Conservation (phyloP, 192 early-diverging fungal species). For the Phlyctochytrium bullatum region DNA sequence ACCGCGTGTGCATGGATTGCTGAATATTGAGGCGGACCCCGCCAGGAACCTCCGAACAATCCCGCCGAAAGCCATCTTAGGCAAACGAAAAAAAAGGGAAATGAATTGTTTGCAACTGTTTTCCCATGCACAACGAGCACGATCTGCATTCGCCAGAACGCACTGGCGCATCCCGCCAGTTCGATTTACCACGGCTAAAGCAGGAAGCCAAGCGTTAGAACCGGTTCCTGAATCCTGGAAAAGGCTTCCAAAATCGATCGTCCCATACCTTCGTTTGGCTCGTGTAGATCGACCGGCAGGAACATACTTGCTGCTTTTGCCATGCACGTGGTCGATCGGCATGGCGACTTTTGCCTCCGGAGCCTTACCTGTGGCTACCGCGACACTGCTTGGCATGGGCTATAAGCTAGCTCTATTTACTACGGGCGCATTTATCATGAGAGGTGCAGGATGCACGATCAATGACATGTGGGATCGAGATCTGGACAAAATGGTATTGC, state of each 20-base stretch:
- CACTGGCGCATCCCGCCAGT: no score
- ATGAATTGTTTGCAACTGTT: not conserved
- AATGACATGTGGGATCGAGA: conserved; percentile 97
- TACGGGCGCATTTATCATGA: conserved; percentile 84
- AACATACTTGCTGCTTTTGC: conserved; percentile 88
- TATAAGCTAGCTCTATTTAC: conserved; percentile 79
- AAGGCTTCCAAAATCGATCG: not conserved
- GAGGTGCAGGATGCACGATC: conserved; percentile 94
- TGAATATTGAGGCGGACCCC: no score
- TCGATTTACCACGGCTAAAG: no score
- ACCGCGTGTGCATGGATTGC: no score
- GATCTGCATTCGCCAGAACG: no score
- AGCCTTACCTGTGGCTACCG: conserved; percentile 60
- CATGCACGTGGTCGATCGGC: conserved; percentile 69
- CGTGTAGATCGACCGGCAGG: conserved; percentile 90
- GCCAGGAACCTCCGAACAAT: no score
- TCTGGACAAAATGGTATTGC: conserved; percentile 78
- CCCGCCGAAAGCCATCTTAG: not conserved
- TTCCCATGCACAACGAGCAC: no score
- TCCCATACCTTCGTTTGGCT: conserved; percentile 51
- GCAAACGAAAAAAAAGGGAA: not conserved
- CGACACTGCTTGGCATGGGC: conserved; percentile 51
- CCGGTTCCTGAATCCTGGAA: conserved; percentile 1
- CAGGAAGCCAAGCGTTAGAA: not conserved
- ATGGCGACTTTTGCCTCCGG: conserved; percentile 49